Evolutionary conservation across 2,329 filamentous ascomycete species (phyloP), one percentile per base, ranked within the genome.

Genomic region (Cercospora zeina): DNA sequence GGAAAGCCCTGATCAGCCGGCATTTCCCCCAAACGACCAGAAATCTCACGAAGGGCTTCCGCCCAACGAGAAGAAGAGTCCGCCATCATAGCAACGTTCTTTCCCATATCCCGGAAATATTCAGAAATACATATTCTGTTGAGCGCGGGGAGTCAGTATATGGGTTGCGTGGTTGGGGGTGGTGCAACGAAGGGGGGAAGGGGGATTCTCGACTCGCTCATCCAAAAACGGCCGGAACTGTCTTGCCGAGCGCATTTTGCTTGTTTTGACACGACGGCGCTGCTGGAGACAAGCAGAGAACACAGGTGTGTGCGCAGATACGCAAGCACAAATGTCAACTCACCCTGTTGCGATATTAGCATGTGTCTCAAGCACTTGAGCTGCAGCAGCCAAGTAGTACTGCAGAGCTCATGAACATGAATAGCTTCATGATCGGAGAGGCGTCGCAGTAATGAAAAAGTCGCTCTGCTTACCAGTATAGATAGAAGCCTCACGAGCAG

Each of bases 1-100:
- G 95, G 95, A 88, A 97, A 99, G 87, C 95, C 95, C 80, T 99
- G 95, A 78, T 99, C 95, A 78, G 95, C 95, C 80, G 95, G 95
- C 95, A 99, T 99, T 79, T 99, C 95, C 84, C 95, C 95, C 64
- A 99, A 84, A 85, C 95, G 95, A 83, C 95, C 95, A 34, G 95
- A 99, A 77, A 99, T 88, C 79, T 99, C 95, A 90, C 95, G 92
- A 76, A 99, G 86, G 75, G 95, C 95, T 82, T 99, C 95, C 67
- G 95, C 95, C 95, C 95, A 99, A 69, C 95, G 92, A 58, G 95
- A 99, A 57, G 93, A 90, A 14, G 95, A 97, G 79, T 99, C 95
- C 67, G 95, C 95, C 95, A 99, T 99, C 95, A 99, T 99, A 72
- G 95, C 93, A 39, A 99, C 95, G 76, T 96, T 85, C 79, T 97